Percentiles rank a stretch among this genome's conserved stretches.
phyloP scores from a whole-genome alignment of 1,139 yeast species.

The Debaryomycetaceae sp. region DNA sequence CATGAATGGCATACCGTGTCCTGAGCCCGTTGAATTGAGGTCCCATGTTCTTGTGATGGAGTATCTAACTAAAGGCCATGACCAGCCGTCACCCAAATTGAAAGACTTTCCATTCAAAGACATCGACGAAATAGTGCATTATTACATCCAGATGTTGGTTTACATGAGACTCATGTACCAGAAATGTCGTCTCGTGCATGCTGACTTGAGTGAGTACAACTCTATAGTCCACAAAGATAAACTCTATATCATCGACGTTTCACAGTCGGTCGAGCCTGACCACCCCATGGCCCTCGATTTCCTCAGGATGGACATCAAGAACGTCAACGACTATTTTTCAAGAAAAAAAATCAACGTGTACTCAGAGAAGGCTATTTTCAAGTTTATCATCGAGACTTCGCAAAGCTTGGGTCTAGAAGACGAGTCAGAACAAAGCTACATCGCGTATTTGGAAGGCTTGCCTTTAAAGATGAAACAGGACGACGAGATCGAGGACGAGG shows the following conservation, averaged over 20 bases:
- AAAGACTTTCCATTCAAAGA: constrained; percentile 73
- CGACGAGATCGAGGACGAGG: constrained; percentile 71
- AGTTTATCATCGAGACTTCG: constrained; percentile 54
- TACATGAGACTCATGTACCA: constrained; percentile 87
- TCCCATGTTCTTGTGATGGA: constrained; percentile 96
- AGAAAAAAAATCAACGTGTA: constrained; percentile 70
- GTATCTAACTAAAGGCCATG: constrained; percentile 72
- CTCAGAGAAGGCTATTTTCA: constrained; percentile 78
- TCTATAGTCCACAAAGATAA: constrained; percentile 79
- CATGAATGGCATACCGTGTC: constrained; percentile 80
- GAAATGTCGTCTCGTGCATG: constrained; percentile 88
- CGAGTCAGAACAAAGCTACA: constrained; percentile 40
- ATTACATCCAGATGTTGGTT: constrained; percentile 75
- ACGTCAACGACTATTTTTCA: constrained; percentile 82
- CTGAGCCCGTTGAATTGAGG: constrained; percentile 84
- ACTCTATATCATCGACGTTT: constrained; percentile 89
- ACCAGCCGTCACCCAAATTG: constrained; percentile 84
- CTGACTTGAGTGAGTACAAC: constrained; percentile 95
- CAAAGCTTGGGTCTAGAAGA: constrained; percentile 36
- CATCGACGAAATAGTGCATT: constrained; percentile 60
- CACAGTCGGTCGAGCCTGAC: constrained; percentile 96
- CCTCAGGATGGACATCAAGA: constrained; percentile 94
- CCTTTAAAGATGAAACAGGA: constrained; percentile 54
- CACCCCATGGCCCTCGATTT: constrained; percentile 97
- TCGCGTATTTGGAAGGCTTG: constrained; percentile 36